These are phyloP conservation scores for Hyaloscypha bicolor DNA, from an alignment of 495 filamentous ascomycete genomes.

Conservation along the genomic window DNA sequence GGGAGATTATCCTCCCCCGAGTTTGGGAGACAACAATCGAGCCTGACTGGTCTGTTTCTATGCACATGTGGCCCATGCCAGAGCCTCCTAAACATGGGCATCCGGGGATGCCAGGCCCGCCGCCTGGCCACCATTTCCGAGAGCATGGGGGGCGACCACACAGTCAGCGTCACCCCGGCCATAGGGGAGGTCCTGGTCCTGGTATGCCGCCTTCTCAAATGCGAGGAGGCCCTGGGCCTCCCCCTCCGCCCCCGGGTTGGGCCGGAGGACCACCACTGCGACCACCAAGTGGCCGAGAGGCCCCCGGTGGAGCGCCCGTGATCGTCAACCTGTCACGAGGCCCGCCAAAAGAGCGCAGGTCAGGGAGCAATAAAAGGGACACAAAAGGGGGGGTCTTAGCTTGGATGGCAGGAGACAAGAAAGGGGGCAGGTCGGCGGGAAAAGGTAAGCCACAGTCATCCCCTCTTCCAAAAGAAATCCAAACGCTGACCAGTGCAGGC, in stretches of 20 bases:
- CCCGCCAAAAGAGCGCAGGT: constrained; percentile 1
- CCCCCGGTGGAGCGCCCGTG: constrained; percentile 11
- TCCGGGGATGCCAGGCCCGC: constrained; percentile 7
- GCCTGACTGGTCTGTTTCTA: constrained; percentile 71
- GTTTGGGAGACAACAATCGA: constrained; percentile 55
- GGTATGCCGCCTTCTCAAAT: constrained; percentile 13
- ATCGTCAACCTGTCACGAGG: constrained; percentile 19
- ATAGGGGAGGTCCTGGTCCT: constrained; percentile 14
- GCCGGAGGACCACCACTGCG: constrained; percentile 3
- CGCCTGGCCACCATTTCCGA: constrained; percentile 15
- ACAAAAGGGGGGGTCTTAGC: constrained; percentile 20
- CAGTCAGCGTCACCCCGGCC: constrained; percentile 7
- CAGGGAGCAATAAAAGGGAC: constrained; percentile 2
- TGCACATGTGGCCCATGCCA: constrained; percentile 91
- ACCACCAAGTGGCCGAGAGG: neutral
- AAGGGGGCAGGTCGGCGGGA: constrained; percentile 23
- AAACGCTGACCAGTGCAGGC: constrained; percentile 20
- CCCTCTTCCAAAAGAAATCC: neutral
- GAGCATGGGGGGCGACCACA: constrained; percentile 7
- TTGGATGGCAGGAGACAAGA: constrained; percentile 29
- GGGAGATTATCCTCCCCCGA: constrained; percentile 51
- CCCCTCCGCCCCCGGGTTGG: constrained; percentile 5
- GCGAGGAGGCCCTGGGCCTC: constrained; percentile 7
- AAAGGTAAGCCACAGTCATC: constrained; percentile 23
- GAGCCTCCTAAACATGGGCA: constrained; percentile 32